Base-by-base conservation (phyloP, 1,284 basidiomycete species). In the Ustilago shanxiensis region DNA sequence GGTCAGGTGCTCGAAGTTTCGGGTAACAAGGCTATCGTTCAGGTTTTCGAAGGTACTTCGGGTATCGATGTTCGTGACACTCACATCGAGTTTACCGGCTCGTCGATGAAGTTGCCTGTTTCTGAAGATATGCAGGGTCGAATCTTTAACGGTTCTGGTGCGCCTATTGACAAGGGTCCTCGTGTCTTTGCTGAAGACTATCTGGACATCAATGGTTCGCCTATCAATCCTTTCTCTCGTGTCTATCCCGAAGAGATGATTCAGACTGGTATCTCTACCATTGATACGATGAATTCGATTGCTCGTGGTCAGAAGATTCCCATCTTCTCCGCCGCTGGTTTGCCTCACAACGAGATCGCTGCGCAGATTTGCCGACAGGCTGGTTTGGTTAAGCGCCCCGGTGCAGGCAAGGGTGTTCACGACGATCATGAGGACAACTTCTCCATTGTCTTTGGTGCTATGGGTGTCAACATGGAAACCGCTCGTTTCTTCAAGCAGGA, bases 211-310 rank as follows among this genome's bases (percentile, higher is more conserved):
- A 98, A 99, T 88, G 97, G 95, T 93, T 97, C 95, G 7, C 97
- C 96, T 56, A 99, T 99, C 89, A 99, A 99, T 88, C 97, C 97
- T 18, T 99, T 93, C 89, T 95, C 95, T 72, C 95, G 97, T 87
- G 98, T 98, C 88, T 99, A 99, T 88, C 97, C 97, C 74, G 97
- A 99, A 88, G 96, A 99, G 89, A 99, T 99, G 97, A 99, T 99
- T 81, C 97, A 99, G 88, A 99, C 97, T 22, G 97, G 97, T 89
- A 99, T 99, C 86, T 98, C 96, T 44, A 99, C 97, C 37, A 86
- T 86, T 65, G 84, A 86, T 64, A 79, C 76, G 28, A 87, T 87
- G 84, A 97, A 99, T 89, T 97, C 96, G 73, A 99, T 99, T 86
- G 97, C 97, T 66, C 95, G 97, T 89, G 97, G 97, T 52, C 97